phyloP scores from a whole-genome alignment of 306 rosid genomes.

The Delonix regia region DNA sequence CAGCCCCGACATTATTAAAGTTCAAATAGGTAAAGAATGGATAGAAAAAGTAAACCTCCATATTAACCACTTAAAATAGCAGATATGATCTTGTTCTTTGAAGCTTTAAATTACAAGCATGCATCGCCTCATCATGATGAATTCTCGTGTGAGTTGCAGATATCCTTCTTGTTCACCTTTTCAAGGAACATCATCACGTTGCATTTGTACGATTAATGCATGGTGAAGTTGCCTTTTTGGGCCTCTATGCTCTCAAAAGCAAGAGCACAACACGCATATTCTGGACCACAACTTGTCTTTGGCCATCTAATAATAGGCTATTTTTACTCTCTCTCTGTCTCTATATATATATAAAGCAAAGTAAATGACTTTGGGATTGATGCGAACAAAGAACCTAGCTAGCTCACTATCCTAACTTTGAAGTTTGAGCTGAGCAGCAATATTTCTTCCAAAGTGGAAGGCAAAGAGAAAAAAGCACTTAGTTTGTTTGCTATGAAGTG shows the following conservation, averaged over 20 bases:
- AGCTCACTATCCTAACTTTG: slow-evolving; percentile 21
- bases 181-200: slow-evolving; percentile 36
- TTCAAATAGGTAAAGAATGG: too few relatives aligned
- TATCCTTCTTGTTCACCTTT: slow-evolving; percentile 29
- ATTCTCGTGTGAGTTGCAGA: slow-evolving; percentile 11
- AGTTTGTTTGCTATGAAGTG: too few relatives aligned
- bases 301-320: slow-evolving; percentile 19
- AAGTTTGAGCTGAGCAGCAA: slow-evolving; percentile 35
- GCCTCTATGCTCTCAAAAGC: slow-evolving; percentile 45
- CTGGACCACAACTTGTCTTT: slow-evolving; percentile 28
- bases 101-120: background rate
- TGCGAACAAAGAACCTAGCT: slow-evolving; percentile 5
- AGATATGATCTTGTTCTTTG: too few relatives aligned
- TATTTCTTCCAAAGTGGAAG: slow-evolving; percentile 38
- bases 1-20: too few relatives aligned
- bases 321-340: too few relatives aligned
- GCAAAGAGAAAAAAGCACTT: slow-evolving; percentile 15
- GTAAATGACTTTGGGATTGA: slow-evolving; percentile 20
- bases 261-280: slow-evolving; percentile 36
- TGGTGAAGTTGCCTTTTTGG: slow-evolving; percentile 34
- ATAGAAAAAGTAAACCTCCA: too few relatives aligned
- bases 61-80: too few relatives aligned
- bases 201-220: slow-evolving; percentile 30
- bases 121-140: slow-evolving; percentile 18
- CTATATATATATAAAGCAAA: slow-evolving; percentile 19